These are phyloP conservation scores for Tylopilus rubrobrunneus DNA, from an alignment of 768 basidiomycete genomes.

Conservation along the genomic window DNA sequence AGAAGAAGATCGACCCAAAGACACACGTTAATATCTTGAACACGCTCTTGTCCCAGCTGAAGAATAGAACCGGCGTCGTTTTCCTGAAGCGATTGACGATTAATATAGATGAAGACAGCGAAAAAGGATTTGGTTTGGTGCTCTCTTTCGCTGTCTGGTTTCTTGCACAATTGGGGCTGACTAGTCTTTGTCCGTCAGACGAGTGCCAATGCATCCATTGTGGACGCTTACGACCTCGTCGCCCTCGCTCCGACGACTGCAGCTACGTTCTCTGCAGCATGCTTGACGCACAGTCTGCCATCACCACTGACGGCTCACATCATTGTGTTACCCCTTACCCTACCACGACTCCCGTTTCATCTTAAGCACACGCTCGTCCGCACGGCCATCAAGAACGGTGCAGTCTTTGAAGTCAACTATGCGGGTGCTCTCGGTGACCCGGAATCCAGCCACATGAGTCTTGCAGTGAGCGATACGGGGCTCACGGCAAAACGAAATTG, in stretches of 20 bases:
- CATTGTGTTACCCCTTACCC: slow-evolving; percentile 73
- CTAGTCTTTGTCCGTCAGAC: slow-evolving; percentile 42
- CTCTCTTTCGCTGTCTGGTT: slow-evolving; percentile 16
- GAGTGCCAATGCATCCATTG: slow-evolving; percentile 58
- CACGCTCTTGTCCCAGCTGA: slow-evolving; percentile 54
- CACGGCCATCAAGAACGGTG: slow-evolving; percentile 77
- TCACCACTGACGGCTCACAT: slow-evolving; percentile 77
- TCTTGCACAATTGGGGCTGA: background rate
- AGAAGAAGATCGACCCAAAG: slow-evolving; percentile 70
- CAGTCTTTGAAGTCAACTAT: slow-evolving; percentile 79
- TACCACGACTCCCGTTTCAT: slow-evolving; percentile 74
- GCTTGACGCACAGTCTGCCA: slow-evolving; percentile 74
- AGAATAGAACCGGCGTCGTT: slow-evolving; percentile 54
- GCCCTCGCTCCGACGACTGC: slow-evolving; percentile 72
- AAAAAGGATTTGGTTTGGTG: slow-evolving; percentile 82
- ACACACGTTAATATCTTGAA: slow-evolving; percentile 64
- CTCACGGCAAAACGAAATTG: slow-evolving; percentile 66
- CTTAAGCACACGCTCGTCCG: slow-evolving; percentile 82
- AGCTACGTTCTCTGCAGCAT: slow-evolving; percentile 71
- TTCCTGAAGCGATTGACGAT: slow-evolving; percentile 79
- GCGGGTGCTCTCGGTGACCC: slow-evolving; percentile 66
- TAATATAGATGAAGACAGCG: slow-evolving; percentile 76
- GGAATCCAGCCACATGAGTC: slow-evolving; percentile 40
- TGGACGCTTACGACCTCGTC: slow-evolving; percentile 72
- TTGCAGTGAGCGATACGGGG: slow-evolving; percentile 51